These are phyloP conservation scores for Botryotinia convoluta DNA, from an alignment of 2,329 filamentous ascomycete genomes.

Conservation along the genomic window DNA sequence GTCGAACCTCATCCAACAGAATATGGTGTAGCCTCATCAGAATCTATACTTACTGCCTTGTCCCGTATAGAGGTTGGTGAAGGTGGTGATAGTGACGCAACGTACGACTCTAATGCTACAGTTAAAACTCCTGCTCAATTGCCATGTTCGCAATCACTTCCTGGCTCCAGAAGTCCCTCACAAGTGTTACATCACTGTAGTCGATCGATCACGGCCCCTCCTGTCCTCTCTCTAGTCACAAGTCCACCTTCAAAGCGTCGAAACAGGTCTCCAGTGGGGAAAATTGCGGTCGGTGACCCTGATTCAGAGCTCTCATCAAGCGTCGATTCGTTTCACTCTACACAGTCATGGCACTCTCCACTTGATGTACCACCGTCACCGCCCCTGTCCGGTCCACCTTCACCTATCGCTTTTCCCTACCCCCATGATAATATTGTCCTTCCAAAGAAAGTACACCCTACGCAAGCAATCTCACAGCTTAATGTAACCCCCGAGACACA, in stretches of 20 bases:
- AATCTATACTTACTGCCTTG: background rate
- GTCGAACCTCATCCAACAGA: background rate
- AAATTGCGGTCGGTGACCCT: conserved; percentile 30
- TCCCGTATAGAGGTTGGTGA: conserved; percentile 24
- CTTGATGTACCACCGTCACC: conserved; percentile 43
- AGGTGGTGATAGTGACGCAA: conserved; percentile 33
- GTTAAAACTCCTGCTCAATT: conserved; percentile 29
- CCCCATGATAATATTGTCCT: conserved; percentile 44
- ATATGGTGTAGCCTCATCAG: background rate
- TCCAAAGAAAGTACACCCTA: conserved; percentile 37
- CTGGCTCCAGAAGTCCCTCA: conserved; percentile 35
- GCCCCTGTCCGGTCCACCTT: conserved; percentile 45
- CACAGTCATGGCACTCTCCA: conserved; percentile 52
- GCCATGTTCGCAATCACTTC: background rate
- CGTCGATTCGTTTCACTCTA: conserved; percentile 55
- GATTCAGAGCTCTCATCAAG: conserved; percentile 45
- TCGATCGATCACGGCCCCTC: conserved; percentile 42
- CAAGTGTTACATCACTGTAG: conserved; percentile 37
- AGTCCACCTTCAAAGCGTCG: conserved; percentile 43
- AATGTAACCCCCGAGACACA: conserved; percentile 33
- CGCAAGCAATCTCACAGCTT: conserved; percentile 39
- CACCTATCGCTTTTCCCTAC: conserved; percentile 42
- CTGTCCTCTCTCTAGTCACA: conserved; percentile 44
- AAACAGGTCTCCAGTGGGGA: conserved; percentile 28
- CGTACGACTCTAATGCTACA: conserved; percentile 33